Evolutionary conservation across 352 stramenopile genomes (phyloP).

Genomic region (Phytophthora foliorum): DNA sequence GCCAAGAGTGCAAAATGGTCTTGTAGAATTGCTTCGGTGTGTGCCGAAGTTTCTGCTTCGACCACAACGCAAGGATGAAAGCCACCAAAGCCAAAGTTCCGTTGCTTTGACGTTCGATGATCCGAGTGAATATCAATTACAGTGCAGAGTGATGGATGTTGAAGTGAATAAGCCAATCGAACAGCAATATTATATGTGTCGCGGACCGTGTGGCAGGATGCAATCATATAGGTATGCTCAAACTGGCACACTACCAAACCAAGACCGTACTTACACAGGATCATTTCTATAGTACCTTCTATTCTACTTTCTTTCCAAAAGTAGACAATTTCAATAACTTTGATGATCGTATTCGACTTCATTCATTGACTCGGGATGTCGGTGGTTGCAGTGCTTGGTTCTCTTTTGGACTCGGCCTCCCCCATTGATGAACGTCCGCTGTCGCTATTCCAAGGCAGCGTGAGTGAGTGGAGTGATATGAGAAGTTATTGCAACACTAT

Average conservation of each 20-base stretch:
- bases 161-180: background rate
- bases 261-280: slow-evolving; percentile 18
- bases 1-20: too few species aligned
- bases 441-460: slow-evolving; percentile 54
- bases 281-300: slow-evolving; percentile 18
- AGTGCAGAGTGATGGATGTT: background rate
- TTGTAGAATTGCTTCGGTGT: too few species aligned
- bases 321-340: slow-evolving; percentile 2
- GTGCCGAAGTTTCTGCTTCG: too few species aligned
- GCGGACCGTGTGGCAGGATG: background rate
- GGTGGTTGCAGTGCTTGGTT: slow-evolving; percentile 1
- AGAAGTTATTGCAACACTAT: slow-evolving; percentile 27
- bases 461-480: slow-evolving; percentile 54
- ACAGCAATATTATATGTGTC: background rate
- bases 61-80: too few species aligned
- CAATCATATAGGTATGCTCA: too few species aligned
- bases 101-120: background rate
- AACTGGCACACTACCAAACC: background rate
- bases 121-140: background rate
- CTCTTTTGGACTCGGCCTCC: slow-evolving; percentile 28
- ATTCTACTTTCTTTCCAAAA: slow-evolving; percentile 3
- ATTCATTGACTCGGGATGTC: slow-evolving; percentile 5
- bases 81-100: too few species aligned
- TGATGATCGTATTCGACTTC: slow-evolving; percentile 2
- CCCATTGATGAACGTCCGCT: slow-evolving; percentile 55